These are phyloP conservation scores for Sanguinoderma infundibulare DNA, from an alignment of 1,284 basidiomycete genomes.

Conservation along the genomic window DNA sequence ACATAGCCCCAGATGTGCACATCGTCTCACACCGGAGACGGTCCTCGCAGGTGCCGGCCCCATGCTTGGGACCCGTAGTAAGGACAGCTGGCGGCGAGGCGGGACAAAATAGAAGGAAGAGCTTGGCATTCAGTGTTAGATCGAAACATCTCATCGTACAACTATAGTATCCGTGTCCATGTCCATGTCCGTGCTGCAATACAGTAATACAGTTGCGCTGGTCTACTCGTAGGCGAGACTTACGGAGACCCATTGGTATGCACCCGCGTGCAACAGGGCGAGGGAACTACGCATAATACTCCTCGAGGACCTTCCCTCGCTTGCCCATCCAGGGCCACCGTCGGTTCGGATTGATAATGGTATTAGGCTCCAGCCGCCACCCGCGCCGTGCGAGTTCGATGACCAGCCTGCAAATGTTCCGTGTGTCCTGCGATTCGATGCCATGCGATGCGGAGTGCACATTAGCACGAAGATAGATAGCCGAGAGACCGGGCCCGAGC, in stretches of 20 bases:
- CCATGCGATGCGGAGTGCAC: slow-evolving; percentile 5
- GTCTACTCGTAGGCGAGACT: not conserved
- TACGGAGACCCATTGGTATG: not conserved
- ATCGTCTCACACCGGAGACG: slow-evolving; percentile 21
- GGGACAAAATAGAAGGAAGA: not conserved
- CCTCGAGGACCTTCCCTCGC: slow-evolving; percentile 66
- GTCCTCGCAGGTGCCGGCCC: slow-evolving; percentile 9
- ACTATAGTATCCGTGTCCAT: slow-evolving; percentile 18
- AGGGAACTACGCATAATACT: slow-evolving; percentile 35
- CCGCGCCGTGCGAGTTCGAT: slow-evolving; percentile 72
- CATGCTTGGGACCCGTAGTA: slow-evolving; percentile 8
- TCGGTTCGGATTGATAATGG: slow-evolving; percentile 64
- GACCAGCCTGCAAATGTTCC: slow-evolving; percentile 83
- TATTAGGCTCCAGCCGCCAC: slow-evolving; percentile 74
- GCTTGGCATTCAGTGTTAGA: slow-evolving; percentile 21
- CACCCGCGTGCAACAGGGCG: not conserved
- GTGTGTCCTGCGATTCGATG: slow-evolving; percentile 77
- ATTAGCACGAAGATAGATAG: not conserved
- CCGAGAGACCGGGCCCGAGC: not conserved
- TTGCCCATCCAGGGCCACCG: slow-evolving; percentile 87
- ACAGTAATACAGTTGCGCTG: not conserved
- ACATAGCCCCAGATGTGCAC: slow-evolving; percentile 3
- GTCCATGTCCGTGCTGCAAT: not conserved
- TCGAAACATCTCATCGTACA: slow-evolving; percentile 19
- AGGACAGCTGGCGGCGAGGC: not conserved